Percentiles rank a stretch among this genome's conserved stretches.
These are phyloP conservation scores for Powellomyces hirtus DNA, from an alignment of 192 early-diverging fungal genomes.

Conservation along the genomic window DNA sequence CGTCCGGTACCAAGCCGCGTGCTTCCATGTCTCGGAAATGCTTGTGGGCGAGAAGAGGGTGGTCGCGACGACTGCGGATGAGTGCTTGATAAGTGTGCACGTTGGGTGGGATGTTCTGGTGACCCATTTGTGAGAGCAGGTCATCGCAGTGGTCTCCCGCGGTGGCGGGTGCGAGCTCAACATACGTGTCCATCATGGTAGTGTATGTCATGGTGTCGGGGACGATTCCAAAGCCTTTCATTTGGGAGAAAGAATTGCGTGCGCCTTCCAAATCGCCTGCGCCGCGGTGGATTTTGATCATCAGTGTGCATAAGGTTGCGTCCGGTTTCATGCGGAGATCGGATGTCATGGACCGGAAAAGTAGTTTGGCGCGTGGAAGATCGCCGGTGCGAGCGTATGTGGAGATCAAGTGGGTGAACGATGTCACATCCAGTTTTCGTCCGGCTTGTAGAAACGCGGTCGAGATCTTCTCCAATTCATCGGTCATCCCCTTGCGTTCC, in stretches of 20 bases:
- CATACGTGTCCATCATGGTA: background rate
- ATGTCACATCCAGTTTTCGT: background rate
- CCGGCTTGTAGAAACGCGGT: background rate
- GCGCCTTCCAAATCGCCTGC: background rate
- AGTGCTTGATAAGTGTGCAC: background rate
- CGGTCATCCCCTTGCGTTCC: background rate
- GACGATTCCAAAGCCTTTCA: background rate
- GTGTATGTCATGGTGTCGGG: background rate
- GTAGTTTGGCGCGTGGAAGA: background rate
- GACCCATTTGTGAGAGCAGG: background rate
- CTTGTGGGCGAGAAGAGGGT: background rate
- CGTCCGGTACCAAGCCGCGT: background rate
- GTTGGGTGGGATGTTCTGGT: background rate
- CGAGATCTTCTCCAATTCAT: too few species aligned
- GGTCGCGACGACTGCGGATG: background rate
- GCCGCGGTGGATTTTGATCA: background rate
- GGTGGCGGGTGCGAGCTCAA: background rate
- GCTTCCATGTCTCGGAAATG: background rate
- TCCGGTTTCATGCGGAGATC: background rate
- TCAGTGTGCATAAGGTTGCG: background rate
- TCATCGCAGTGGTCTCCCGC: background rate
- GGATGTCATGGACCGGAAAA: background rate
- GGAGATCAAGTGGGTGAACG: background rate
- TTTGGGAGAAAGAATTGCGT: background rate
- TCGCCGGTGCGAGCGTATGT: background rate